These are phyloP conservation scores for Acer saccharum DNA, from an alignment of 345 rosid genomes.

Conservation along the genomic window DNA sequence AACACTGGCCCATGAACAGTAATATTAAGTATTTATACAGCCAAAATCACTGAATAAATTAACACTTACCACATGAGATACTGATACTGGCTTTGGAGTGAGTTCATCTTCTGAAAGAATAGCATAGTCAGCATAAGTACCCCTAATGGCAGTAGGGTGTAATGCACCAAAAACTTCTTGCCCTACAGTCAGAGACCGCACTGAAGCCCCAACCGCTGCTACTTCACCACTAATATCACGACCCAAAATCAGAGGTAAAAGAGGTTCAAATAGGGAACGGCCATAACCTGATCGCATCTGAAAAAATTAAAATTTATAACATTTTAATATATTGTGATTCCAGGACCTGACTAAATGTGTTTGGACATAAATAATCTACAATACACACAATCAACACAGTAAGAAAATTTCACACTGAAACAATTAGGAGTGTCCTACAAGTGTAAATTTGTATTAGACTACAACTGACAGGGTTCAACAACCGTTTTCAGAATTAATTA, in stretches of 20 bases:
- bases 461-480: background rate
- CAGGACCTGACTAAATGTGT: background rate
- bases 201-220: constrained; percentile 74
- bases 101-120: constrained; percentile 85
- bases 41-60: background rate
- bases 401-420: background rate
- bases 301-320: constrained; percentile 21
- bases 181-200: constrained; percentile 62
- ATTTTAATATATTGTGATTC: constrained; percentile 12
- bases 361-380: background rate
- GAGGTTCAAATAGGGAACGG: constrained; percentile 85
- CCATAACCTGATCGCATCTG: constrained; percentile 98
- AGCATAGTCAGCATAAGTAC: constrained; percentile 88
- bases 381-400: background rate
- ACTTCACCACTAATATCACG: constrained; percentile 94
- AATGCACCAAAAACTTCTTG: constrained; percentile 95
- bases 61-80: constrained; percentile 69
- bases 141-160: constrained; percentile 96
- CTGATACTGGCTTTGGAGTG: constrained; percentile 64
- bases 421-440: background rate
- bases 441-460: background rate
- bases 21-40: background rate
- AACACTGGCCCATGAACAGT: background rate
- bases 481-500: background rate
- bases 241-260: constrained; percentile 89